Evolutionary conservation across 2,329 filamentous ascomycete genomes (phyloP), one percentile per base, ranked within the genome.

Genomic region (Ophiostoma montium): DNA sequence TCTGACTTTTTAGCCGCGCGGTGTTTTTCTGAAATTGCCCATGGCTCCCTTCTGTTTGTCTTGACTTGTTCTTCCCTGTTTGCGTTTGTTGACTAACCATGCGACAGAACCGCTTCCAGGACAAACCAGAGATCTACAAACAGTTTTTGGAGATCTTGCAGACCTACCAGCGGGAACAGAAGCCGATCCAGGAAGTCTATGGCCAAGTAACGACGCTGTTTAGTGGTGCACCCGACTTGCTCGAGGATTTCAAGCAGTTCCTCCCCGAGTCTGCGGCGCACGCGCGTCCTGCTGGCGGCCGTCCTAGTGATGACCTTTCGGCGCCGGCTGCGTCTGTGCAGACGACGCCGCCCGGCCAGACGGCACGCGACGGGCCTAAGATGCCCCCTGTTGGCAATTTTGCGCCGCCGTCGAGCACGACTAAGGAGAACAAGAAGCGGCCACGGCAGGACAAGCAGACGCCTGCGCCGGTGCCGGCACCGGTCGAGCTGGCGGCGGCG

Each of bases 161-260:
- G 66, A 98, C 92, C 2, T 98, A 98, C 60, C 92, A 98, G 65
- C 80, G 92, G 50, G 92, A 98, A 64, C 94, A 92, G 48, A 96
- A 96, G 62, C 94, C 92, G 0, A 98, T 98, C 35, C 89, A 95
- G 63, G 92, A 98, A 65, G 92, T 98, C 3, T 98, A 98, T 63
- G 85, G 86, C 1, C 92, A 98, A 65, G 92, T 98, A 21, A 98
- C 94, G 0, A 84, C 84, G 31, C 71, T 98, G 1, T 98, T 98
- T 68, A 88, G 87, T 61, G 84, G 84, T 5, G 92, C 94, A 0
- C 90, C 90, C 5, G 92, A 98, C 65, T 77, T 98, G 12, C 71
- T 98, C 2, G 92, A 98, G 65, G 92, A 98, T 61, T 98, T 98
- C 63, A 98, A 98, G 64, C 92, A 98, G 61, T 98, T 98, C 57